Evolutionary conservation across 345 rosid species (phyloP), one percentile per base, ranked within the genome.

Genomic region (Eucalyptus curtisii): DNA sequence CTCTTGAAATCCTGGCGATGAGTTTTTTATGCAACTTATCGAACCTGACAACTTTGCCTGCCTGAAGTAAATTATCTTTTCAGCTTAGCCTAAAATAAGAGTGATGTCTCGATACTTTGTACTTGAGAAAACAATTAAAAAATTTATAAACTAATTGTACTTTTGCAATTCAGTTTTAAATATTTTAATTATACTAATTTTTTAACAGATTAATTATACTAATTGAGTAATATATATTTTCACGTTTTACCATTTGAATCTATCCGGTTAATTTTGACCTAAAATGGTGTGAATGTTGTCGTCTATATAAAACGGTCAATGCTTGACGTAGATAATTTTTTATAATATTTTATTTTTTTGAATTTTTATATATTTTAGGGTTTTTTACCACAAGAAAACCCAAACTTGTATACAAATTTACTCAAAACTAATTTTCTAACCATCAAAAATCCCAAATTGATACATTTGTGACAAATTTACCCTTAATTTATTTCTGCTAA

Each of bases 251-350:
- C 0, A 55, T 24, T 0, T 55, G 13, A 55, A 1, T 55, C 0
- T 0, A 55, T 22, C 0, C 0, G 10, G 3, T 0, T 22, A 24
- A 55, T 55, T 24, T 55, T 55, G 13, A 0, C 13, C 30, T 0
- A 22, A 55, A 55, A 10, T 55, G 0, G 6, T 10, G 13, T 24
- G 13, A 10, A 55, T 55, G 13, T 22, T 55, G 30, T 10, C 0
- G 0, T 22, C 1, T 9, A 4, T 25, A 25, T 24, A 22, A 24
- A 22, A 24, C 3, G 6, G 1, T 0, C 8, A 10, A 0, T 0
- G n/a, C 1, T 0, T 49, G 2, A 24, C 3, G 0, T 55, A 0
- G 3, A 55, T 2, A 55, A 55, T 55, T 55, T 55, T 55, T 24
- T 24, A 55, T 55, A 55, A 55, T 22, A 8, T 20, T 11, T 48